Evolutionary conservation across 2,329 filamentous ascomycete species (phyloP).

Genomic region (Aspergillus hortae): DNA sequence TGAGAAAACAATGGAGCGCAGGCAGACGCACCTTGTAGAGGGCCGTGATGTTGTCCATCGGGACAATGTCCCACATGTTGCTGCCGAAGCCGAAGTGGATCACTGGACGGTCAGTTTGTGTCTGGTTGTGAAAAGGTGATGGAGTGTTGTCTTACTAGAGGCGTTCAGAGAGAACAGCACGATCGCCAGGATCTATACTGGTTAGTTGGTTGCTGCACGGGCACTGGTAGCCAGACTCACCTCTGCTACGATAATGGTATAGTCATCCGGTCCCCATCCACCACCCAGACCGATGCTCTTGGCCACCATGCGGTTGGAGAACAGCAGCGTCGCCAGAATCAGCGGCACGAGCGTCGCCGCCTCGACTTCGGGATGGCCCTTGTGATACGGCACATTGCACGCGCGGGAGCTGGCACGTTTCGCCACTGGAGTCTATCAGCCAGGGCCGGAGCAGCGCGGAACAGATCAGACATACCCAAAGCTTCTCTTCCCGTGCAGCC

Average conservation of each 20-base stretch:
- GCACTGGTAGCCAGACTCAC: slow-evolving; percentile 2
- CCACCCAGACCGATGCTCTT: slow-evolving; percentile 12
- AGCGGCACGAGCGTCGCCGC: slow-evolving; percentile 10
- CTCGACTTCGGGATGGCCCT: slow-evolving; percentile 9
- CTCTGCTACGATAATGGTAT: slow-evolving; percentile 14
- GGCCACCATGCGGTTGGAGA: slow-evolving; percentile 9
- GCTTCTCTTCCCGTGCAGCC: slow-evolving; percentile 5
- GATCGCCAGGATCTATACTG: slow-evolving; percentile 9
- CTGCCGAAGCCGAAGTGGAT: slow-evolving; percentile 19
- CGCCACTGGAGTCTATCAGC: neutral
- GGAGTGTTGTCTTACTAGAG: slow-evolving; percentile 6
- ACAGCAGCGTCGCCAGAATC: slow-evolving; percentile 12
- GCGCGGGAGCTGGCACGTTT: slow-evolving; percentile 6
- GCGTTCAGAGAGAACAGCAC: slow-evolving; percentile 10
- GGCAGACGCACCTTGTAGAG: slow-evolving; percentile 12
- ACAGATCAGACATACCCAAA: slow-evolving; percentile 2
- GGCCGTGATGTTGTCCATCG: slow-evolving; percentile 16
- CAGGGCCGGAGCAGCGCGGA: no score
- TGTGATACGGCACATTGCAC: slow-evolving; percentile 8
- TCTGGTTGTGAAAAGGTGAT: neutral
- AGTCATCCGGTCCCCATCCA: slow-evolving; percentile 15
- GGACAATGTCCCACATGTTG: slow-evolving; percentile 21
- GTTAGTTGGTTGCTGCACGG: neutral
- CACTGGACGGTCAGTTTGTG: slow-evolving; percentile 9
- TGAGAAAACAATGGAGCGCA: neutral